Percentiles rank a stretch among this genome's conserved stretches.
Evolutionary conservation across 495 filamentous ascomycete species (phyloP).

Genomic region (Antarctomyces pellizariae): DNA sequence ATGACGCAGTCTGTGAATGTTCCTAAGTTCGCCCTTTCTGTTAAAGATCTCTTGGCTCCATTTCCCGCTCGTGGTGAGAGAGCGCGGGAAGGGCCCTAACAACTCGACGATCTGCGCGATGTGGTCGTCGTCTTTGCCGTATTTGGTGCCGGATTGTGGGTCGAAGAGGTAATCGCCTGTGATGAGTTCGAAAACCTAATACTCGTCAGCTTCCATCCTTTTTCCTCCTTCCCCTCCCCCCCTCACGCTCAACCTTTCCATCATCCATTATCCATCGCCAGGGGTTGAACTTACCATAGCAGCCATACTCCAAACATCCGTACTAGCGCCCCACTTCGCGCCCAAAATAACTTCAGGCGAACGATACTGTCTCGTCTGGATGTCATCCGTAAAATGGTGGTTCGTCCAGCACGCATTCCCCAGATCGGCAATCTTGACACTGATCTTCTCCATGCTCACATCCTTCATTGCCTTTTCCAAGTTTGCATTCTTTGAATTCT

Average conservation of each 20-base stretch:
- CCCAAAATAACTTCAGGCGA: slow-evolving; percentile 95
- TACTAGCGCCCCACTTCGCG: slow-evolving; percentile 94
- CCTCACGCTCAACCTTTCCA: too few relatives aligned
- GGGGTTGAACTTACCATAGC: slow-evolving; percentile 52
- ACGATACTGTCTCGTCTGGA: slow-evolving; percentile 92
- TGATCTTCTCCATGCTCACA: slow-evolving; percentile 37
- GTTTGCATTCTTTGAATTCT: slow-evolving; percentile 27
- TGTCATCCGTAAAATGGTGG: slow-evolving; percentile 98
- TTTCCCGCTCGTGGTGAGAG: slow-evolving; percentile 72
- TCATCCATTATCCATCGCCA: too few relatives aligned
- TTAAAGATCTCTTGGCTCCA: slow-evolving; percentile 99
- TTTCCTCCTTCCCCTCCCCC: too few relatives aligned
- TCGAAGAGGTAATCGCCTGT: slow-evolving; percentile 98
- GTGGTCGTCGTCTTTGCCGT: slow-evolving; percentile 98
- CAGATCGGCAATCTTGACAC: slow-evolving; percentile 95
- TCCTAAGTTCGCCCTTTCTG: slow-evolving; percentile 86
- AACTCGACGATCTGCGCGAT: slow-evolving; percentile 98
- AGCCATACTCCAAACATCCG: slow-evolving; percentile 99
- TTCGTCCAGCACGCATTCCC: slow-evolving; percentile 98
- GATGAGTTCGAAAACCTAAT: slow-evolving; percentile 85
- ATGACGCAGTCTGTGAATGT: slow-evolving; percentile 90
- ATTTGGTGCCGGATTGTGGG: slow-evolving; percentile 95
- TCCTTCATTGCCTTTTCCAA: slow-evolving; percentile 12
- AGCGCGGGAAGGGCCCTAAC: slow-evolving; percentile 79
- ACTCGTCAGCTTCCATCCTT: background rate